Base-by-base conservation (phyloP, 768 basidiomycete genomes). In the Mycena maculata region DNA sequence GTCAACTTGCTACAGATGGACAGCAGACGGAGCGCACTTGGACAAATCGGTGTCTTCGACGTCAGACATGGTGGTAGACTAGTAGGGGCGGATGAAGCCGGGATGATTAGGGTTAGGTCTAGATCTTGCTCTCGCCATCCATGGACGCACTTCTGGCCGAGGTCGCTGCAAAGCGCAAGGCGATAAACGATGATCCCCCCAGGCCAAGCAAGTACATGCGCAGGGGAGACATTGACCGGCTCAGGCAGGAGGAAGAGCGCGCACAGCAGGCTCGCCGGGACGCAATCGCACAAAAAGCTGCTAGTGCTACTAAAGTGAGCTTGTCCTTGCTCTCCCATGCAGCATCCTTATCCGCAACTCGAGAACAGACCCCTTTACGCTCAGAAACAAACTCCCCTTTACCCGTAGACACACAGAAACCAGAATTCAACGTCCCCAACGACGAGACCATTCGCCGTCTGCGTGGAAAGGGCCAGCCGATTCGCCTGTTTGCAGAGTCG, bases 121-220 rank as follows among this genome's bases (percentile, higher is more conserved):
- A 60, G 71, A 77, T n/a, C 68, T 73, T 64, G 63, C 30, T 41
- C 44, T 62, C 61, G 53, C 38, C 47, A 23, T 57, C 56, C 59
- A 98, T 99, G 96, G 92, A 98, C 78, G 90, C 89, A 12, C 92
- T 99, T 75, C 92, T 94, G 70, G 90, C 93, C 58, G 94, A 96
- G 77, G 91, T 99, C 67, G 90, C 89, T 18, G 79, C 87, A 60
- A 99, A 99, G 79, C 91, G 96, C 71, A 96, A 96, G 76, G 84
- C 88, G 6, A 78, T 93, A 3, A 80, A 85, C 49, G 81, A 86
- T 15, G 85, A 84, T n/a, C 72, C 84, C 20, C 72, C 75, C n/a
- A 82, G 90, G 8, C 87, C 91, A 0, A 86, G 83, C 23, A 98
- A 98, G 81, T 99, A 99, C 78, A 87, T 98, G 88, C 89, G 93